Conservation (phyloP, 257 asterid genomes). For the Prunella vulgaris region DNA sequence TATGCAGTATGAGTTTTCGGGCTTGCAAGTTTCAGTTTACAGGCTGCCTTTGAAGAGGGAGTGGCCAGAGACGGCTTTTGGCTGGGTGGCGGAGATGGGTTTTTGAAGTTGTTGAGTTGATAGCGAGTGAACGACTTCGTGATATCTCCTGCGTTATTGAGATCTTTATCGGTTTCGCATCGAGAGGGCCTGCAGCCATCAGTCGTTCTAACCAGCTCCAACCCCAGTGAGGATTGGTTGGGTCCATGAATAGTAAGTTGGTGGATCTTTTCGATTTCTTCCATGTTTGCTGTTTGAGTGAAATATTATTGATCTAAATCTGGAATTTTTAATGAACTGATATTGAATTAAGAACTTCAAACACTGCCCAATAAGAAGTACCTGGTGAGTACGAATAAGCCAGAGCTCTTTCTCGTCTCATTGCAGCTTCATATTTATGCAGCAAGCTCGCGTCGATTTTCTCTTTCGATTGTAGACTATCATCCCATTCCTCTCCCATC, state of each 20-base stretch:
- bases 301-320: constrained; percentile 2
- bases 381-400: constrained; percentile 97
- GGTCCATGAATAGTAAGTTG: constrained; percentile 76
- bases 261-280: constrained; percentile 59
- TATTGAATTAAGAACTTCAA: not conserved
- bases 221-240: constrained; percentile 87
- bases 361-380: constrained; percentile 19
- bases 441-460: constrained; percentile 67
- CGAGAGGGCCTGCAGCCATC: constrained; percentile 63
- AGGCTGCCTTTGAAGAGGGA: constrained; percentile 40
- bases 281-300: constrained; percentile 65
- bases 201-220: constrained; percentile 95
- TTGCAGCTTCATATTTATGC: constrained; percentile 74
- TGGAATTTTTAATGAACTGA: not conserved
- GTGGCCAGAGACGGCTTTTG: constrained; percentile 50
- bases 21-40: constrained; percentile 59
- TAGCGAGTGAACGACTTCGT: constrained; percentile 65
- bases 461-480: constrained; percentile 74
- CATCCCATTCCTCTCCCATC: constrained; percentile 93
- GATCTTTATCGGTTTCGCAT: constrained; percentile 45
- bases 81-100: constrained; percentile 44
- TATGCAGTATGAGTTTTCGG: constrained; percentile 64
- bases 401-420: constrained; percentile 89
- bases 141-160: constrained; percentile 50
- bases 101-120: constrained; percentile 54